Evolutionary conservation across 2,329 filamentous ascomycete genomes (phyloP).

Genomic region (Intubia oerlemansii): DNA sequence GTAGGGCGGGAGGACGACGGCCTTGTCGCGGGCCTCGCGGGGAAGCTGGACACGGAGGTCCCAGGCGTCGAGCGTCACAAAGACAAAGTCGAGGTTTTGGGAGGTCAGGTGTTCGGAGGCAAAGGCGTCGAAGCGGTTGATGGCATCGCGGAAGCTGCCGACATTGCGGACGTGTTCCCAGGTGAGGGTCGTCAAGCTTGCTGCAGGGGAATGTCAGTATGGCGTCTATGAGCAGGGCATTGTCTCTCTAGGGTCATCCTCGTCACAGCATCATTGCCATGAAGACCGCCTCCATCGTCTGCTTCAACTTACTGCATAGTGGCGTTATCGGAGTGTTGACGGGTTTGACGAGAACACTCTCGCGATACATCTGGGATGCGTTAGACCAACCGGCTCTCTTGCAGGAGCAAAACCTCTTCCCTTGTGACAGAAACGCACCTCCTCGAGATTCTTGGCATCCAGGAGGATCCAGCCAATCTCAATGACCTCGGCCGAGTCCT

Average conservation of each 20-base stretch:
- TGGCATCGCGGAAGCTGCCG: slow-evolving; percentile 89
- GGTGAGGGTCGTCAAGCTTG: slow-evolving; percentile 88
- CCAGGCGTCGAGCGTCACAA: slow-evolving; percentile 96
- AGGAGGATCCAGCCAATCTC: slow-evolving; percentile 96
- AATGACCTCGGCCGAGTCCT: slow-evolving; percentile 97
- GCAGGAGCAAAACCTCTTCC: neutral
- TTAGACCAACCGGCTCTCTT: neutral
- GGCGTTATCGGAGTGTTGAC: slow-evolving; percentile 98
- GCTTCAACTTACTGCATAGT: slow-evolving; percentile 68
- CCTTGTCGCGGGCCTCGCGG: slow-evolving; percentile 93
- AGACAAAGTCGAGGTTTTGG: slow-evolving; percentile 91
- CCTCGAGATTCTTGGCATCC: slow-evolving; percentile 76
- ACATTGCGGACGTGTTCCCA: slow-evolving; percentile 98
- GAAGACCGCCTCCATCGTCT: too few relatives aligned
- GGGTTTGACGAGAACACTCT: slow-evolving; percentile 92
- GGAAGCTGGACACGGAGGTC: slow-evolving; percentile 94
- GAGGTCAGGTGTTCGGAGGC: slow-evolving; percentile 76
- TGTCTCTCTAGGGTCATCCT: too few relatives aligned
- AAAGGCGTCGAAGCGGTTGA: slow-evolving; percentile 87
- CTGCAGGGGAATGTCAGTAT: too few relatives aligned
- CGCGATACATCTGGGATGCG: slow-evolving; percentile 61
- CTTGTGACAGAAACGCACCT: slow-evolving; percentile 33
- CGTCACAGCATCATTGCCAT: too few relatives aligned
- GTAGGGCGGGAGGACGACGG: slow-evolving; percentile 87
- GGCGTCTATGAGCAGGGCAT: too few relatives aligned